Evolutionary conservation across 2,329 filamentous ascomycete genomes (phyloP).

Genomic region (Dendryphion nanum): DNA sequence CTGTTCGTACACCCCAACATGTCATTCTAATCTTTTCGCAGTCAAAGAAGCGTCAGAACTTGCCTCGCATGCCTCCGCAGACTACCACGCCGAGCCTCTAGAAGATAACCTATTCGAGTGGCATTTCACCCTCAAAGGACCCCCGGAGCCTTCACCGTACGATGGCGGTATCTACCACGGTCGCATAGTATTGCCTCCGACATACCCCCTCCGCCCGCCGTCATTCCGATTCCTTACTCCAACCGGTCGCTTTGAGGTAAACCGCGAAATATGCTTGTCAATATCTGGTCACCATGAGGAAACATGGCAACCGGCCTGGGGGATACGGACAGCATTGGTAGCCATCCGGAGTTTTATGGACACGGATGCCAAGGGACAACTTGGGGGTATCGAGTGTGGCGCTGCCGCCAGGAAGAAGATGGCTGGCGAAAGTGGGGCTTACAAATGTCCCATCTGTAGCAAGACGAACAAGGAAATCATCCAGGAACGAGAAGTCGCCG

Average conservation of each 20-base stretch:
- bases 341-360: constrained; percentile 90
- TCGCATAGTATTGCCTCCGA: constrained; percentile 83
- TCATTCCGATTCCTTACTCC: constrained; percentile 96
- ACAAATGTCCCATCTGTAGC: constrained; percentile 69
- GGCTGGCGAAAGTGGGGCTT: constrained; percentile 65
- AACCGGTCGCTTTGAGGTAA: constrained; percentile 89
- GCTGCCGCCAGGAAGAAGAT: constrained; percentile 63
- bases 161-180: constrained; percentile 87
- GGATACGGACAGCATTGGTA: constrained; percentile 81
- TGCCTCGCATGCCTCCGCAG: constrained; percentile 72
- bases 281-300: constrained; percentile 97
- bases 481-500: constrained; percentile 63
- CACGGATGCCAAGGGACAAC: constrained; percentile 79
- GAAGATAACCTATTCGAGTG: constrained; percentile 94
- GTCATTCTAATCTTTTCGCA: constrained; percentile 36
- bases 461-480: constrained; percentile 74
- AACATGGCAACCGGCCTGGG: constrained; percentile 98
- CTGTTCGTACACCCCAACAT: constrained; percentile 24
- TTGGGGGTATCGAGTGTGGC: constrained; percentile 81
- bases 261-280: constrained; percentile 92
- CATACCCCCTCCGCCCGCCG: constrained; percentile 88
- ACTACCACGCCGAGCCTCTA: constrained; percentile 81
- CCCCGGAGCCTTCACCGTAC: constrained; percentile 75
- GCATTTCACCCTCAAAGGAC: constrained; percentile 96
- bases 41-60: constrained; percentile 92